These are phyloP conservation scores for Aspergillus ruber DNA, from an alignment of 2,329 filamentous ascomycete genomes.

Conservation along the genomic window DNA sequence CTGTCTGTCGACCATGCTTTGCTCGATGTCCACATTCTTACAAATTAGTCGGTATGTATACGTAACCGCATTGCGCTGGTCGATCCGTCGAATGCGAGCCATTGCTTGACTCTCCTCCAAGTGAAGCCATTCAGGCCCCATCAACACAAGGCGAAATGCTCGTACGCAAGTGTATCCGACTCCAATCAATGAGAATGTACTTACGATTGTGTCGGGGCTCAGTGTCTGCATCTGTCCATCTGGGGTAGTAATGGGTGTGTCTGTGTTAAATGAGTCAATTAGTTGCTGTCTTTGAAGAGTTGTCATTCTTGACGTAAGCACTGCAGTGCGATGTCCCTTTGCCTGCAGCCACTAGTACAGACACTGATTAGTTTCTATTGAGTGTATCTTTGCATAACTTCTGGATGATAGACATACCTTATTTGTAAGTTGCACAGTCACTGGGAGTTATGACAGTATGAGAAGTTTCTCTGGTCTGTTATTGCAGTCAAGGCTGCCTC, in stretches of 20 bases:
- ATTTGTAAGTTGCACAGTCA: not conserved
- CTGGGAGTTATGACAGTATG: not conserved
- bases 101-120: not conserved
- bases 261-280: not conserved
- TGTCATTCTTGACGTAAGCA: not conserved
- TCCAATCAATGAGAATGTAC: not conserved
- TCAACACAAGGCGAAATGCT: not conserved
- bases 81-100: not conserved
- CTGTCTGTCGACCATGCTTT: slow-evolving; percentile 15
- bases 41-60: not conserved
- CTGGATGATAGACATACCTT: not conserved
- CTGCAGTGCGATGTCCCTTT: not conserved
- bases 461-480: not conserved
- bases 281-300: not conserved
- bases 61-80: not conserved
- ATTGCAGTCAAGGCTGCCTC: not conserved
- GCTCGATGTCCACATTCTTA: not conserved
- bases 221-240: not conserved
- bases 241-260: not conserved
- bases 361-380: not conserved
- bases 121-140: not conserved
- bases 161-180: not conserved
- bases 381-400: not conserved
- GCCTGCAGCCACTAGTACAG: not conserved
- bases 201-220: not conserved